Conservation (phyloP, 169 alveolate species). For the Cryptosporidium felis region DNA sequence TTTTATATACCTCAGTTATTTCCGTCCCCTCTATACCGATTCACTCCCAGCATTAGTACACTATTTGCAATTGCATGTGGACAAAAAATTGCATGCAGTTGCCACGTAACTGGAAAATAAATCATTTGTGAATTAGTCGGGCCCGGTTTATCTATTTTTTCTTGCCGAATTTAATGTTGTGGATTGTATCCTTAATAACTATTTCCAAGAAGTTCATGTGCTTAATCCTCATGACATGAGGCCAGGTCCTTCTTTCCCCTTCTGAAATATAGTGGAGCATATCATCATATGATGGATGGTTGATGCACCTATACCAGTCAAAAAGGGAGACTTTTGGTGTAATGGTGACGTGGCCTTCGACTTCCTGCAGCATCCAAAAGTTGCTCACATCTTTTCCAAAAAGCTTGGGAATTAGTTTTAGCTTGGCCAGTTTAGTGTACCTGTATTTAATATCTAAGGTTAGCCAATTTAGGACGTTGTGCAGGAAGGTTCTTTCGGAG, state of each 20-base stretch:
- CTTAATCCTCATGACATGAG: conserved; percentile 68
- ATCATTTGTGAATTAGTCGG: too few species aligned
- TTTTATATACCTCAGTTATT: too few species aligned
- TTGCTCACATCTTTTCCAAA: conserved; percentile 72
- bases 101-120: too few species aligned
- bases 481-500: conserved; percentile 45
- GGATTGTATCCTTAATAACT: conserved; percentile 11
- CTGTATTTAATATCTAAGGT: conserved; percentile 72
- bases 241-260: conserved; percentile 73
- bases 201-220: conserved; percentile 66
- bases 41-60: too few species aligned
- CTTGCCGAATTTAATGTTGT: background rate
- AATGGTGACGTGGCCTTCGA: conserved; percentile 73
- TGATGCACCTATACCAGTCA: conserved; percentile 72
- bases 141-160: too few species aligned
- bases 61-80: too few species aligned
- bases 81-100: too few species aligned
- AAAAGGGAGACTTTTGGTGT: conserved; percentile 68
- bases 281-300: conserved; percentile 71
- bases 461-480: conserved; percentile 68
- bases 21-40: too few species aligned
- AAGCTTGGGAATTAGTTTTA: conserved; percentile 66
- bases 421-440: conserved; percentile 71
- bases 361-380: conserved; percentile 73
- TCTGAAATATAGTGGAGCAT: conserved; percentile 66